phyloP scores from a whole-genome alignment of 169 alveolate genomes.

The Plasmodium gonderi region DNA sequence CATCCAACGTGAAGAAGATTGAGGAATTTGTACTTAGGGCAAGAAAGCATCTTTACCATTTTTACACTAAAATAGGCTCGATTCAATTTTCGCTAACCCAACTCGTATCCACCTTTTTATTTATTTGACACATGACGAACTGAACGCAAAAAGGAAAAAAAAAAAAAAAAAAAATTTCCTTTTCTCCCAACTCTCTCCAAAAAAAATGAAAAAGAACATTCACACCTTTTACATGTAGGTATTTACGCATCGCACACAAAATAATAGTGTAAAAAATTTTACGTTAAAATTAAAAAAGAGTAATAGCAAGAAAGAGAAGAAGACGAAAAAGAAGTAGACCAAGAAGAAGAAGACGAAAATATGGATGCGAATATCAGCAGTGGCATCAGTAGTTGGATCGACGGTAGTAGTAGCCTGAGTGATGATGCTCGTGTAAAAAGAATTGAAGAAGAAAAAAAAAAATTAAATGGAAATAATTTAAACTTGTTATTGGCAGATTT shows the following conservation, averaged over 20 bases:
- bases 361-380: constrained; percentile 8
- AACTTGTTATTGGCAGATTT: constrained; percentile 74
- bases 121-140: not conserved
- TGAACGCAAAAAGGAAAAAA: not conserved
- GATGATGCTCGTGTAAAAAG: constrained; percentile 18
- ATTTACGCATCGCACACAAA: not conserved
- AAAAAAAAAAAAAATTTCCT: not conserved
- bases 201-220: too few relatives aligned
- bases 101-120: not conserved
- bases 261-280: not conserved
- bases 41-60: too few relatives aligned
- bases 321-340: too few relatives aligned
- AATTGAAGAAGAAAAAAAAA: constrained; percentile 55
- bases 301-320: not conserved
- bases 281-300: not conserved
- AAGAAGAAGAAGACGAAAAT: too few relatives aligned
- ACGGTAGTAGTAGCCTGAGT: not conserved
- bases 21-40: too few relatives aligned
- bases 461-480: constrained; percentile 45
- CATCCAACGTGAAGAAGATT: too few relatives aligned
- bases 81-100: too few relatives aligned
- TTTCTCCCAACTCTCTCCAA: not conserved
- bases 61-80: too few relatives aligned
- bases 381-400: not conserved
- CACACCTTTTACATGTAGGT: not conserved